Conservation (phyloP, 2,329 filamentous ascomycete genomes). For the Calonectria henricotiae region DNA sequence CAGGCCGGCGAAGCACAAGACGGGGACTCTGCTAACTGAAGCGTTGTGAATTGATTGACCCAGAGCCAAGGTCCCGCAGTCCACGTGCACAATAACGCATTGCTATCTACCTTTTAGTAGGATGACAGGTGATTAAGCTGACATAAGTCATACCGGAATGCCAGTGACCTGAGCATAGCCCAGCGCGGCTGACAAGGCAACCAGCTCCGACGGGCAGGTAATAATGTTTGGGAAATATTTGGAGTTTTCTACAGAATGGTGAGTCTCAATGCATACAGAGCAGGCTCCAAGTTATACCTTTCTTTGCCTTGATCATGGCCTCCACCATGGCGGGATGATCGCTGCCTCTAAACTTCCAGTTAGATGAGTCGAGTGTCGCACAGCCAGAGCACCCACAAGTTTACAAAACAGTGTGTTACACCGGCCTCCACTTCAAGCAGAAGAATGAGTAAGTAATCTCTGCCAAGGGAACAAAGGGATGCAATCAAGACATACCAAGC, state of each 20-base stretch:
- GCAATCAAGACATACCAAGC: neutral
- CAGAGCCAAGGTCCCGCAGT: constrained; percentile 1
- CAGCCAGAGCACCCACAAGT: neutral
- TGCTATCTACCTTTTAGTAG: neutral
- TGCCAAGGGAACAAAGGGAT: neutral
- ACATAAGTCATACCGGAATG: neutral
- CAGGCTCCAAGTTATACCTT: neutral
- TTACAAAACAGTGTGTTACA: neutral
- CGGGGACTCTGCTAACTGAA: neutral
- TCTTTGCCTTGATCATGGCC: neutral
- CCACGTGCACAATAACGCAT: constrained; percentile 2
- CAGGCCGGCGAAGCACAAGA: neutral
- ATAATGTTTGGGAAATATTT: neutral
- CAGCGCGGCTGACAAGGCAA: neutral
- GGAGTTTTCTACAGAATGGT: neutral
- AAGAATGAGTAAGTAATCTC: neutral
- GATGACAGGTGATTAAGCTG: neutral
- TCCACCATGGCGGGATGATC: neutral
- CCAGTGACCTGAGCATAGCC: constrained; percentile 3
- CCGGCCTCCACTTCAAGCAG: neutral
- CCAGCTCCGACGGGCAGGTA: neutral
- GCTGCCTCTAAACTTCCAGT: neutral
- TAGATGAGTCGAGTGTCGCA: neutral
- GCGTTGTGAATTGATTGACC: neutral
- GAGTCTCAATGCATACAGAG: neutral